phyloP scores from a whole-genome alignment of 768 basidiomycete genomes.

The Boletus reticuloceps region DNA sequence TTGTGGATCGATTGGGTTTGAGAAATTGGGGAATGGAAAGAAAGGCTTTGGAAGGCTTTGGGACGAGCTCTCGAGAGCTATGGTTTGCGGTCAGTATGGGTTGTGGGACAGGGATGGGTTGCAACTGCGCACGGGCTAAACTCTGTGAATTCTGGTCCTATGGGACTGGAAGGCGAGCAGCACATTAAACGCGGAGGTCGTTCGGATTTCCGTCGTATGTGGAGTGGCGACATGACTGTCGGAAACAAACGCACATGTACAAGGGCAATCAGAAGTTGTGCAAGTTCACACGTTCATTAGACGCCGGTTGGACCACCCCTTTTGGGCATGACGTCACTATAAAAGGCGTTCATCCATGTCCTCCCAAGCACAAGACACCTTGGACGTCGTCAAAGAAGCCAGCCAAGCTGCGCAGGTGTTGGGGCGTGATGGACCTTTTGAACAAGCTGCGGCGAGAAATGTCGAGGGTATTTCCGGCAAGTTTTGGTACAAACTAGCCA shows the following conservation, averaged over 20 bases:
- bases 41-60: neutral
- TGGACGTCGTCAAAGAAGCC: neutral
- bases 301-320: too few relatives aligned
- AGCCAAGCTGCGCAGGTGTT: neutral
- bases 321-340: conserved; percentile 3
- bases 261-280: neutral
- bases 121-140: conserved; percentile 2
- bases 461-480: neutral
- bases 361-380: neutral
- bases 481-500: neutral
- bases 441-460: neutral
- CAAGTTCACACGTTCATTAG: neutral
- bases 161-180: neutral
- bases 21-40: neutral
- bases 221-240: neutral
- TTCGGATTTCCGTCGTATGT: neutral
- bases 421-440: neutral
- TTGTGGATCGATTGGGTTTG: neutral
- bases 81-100: neutral
- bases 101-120: neutral
- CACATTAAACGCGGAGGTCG: neutral
- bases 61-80: neutral
- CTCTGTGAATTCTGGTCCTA: neutral
- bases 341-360: neutral
- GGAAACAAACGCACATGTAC: neutral